Percentiles rank a stretch among this genome's conserved stretches.
Evolutionary conservation across 2,329 filamentous ascomycete species (phyloP).

Genomic region (Penicillium sp.): DNA sequence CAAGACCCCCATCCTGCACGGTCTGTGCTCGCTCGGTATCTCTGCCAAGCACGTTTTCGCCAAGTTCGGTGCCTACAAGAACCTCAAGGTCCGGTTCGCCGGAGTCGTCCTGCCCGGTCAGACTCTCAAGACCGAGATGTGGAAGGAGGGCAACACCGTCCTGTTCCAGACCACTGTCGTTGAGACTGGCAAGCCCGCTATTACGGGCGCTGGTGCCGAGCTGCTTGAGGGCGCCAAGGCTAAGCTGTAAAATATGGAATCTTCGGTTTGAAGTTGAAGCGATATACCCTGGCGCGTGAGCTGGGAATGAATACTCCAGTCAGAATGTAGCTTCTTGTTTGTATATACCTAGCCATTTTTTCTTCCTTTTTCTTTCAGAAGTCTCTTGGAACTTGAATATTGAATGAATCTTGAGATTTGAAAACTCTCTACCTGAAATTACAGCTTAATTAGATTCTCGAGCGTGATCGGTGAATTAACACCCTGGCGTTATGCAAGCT

Average conservation of each 20-base stretch:
- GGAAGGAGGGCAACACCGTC: constrained; percentile 79
- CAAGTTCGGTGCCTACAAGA: constrained; percentile 80
- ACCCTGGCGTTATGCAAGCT: too few relatives aligned
- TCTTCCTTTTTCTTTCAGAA: background rate
- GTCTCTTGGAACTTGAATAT: background rate
- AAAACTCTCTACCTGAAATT: background rate
- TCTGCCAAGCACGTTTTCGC: constrained; percentile 87
- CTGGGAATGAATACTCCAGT: constrained; percentile 18
- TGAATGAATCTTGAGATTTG: background rate
- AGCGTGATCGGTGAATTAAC: background rate
- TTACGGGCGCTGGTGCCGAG: constrained; percentile 79
- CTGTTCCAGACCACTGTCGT: constrained; percentile 87
- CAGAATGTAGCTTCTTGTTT: constrained; percentile 28
- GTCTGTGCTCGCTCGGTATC: constrained; percentile 93
- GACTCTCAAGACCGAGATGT: constrained; percentile 93
- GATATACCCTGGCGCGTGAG: constrained; percentile 25
- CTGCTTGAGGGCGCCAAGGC: constrained; percentile 59
- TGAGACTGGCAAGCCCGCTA: constrained; percentile 89
- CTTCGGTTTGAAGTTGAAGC: constrained; percentile 19
- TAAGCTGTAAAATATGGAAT: constrained; percentile 51
- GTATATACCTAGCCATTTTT: constrained; percentile 29
- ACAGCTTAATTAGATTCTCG: background rate
- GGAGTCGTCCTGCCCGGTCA: constrained; percentile 83
- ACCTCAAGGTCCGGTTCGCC: constrained; percentile 90
- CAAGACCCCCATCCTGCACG: constrained; percentile 91